These are phyloP conservation scores for Aureobasidium sp. DNA, from an alignment of 2,329 filamentous ascomycete species.

Conservation along the genomic window DNA sequence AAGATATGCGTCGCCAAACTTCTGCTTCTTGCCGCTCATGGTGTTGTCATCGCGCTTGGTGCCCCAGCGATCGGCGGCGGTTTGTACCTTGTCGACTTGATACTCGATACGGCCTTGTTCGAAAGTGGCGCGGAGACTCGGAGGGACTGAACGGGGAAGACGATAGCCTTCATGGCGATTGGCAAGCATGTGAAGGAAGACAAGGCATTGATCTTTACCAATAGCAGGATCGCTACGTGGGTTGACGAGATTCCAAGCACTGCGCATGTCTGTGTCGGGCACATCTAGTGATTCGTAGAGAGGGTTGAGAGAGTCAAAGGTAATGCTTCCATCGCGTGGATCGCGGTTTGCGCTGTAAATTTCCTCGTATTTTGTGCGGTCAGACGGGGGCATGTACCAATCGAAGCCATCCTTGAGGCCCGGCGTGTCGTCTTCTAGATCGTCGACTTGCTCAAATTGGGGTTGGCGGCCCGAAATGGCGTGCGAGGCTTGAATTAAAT, in stretches of 20 bases:
- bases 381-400: slow-evolving; percentile 94
- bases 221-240: slow-evolving; percentile 75
- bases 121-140: slow-evolving; percentile 83
- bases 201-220: slow-evolving; percentile 89
- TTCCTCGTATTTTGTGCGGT: slow-evolving; percentile 92
- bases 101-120: slow-evolving; percentile 97
- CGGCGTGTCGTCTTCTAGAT: slow-evolving; percentile 68
- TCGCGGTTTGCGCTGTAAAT: slow-evolving; percentile 93
- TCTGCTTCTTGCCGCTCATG: slow-evolving; percentile 80
- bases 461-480: slow-evolving; percentile 73
- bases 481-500: slow-evolving; percentile 75
- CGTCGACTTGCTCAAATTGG: slow-evolving; percentile 75
- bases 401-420: slow-evolving; percentile 95
- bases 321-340: slow-evolving; percentile 62
- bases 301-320: slow-evolving; percentile 70
- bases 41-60: slow-evolving; percentile 72
- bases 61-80: slow-evolving; percentile 68
- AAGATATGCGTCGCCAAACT: slow-evolving; percentile 95
- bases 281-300: slow-evolving; percentile 77
- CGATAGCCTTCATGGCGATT: slow-evolving; percentile 91
- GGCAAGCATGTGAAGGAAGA: slow-evolving; percentile 94
- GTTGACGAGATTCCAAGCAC: slow-evolving; percentile 96
- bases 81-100: slow-evolving; percentile 66
- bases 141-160: slow-evolving; percentile 84
- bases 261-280: slow-evolving; percentile 72